Conservation (phyloP, 83 land plant genomes). For the Picea abies region DNA sequence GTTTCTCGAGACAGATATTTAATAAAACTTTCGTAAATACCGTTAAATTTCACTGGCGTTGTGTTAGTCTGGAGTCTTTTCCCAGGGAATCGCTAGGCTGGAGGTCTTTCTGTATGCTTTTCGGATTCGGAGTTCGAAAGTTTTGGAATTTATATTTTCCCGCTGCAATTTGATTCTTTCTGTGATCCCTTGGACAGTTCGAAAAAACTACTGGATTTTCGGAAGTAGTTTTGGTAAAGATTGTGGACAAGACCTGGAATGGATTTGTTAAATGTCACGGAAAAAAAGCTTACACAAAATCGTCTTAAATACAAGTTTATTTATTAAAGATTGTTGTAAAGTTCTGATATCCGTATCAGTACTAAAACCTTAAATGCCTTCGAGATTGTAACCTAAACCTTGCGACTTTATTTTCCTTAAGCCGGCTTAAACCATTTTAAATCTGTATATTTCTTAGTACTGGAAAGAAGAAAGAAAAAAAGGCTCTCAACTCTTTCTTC, state of each 20-base stretch:
- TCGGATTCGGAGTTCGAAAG: no score
- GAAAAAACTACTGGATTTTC: slow-evolving; percentile 1
- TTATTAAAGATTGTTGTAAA: not conserved
- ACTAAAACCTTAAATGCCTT: no score
- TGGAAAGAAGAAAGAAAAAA: not conserved
- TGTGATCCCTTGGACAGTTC: not conserved
- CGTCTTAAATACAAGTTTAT: not conserved
- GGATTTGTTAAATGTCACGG: not conserved
- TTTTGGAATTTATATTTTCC: no score
- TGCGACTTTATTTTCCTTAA: not conserved
- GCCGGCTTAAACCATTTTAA: not conserved
- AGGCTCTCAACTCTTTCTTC: not conserved
- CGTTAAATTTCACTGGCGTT: not conserved
- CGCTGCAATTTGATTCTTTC: not conserved
- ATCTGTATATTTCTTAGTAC: not conserved
- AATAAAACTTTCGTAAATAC: not conserved
- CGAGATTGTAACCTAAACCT: not conserved
- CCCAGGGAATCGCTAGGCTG: not conserved
- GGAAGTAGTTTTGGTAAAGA: not conserved
- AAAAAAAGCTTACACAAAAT: not conserved
- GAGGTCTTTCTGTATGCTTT: not conserved
- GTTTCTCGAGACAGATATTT: not conserved
- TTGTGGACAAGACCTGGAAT: not conserved
- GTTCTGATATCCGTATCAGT: no score
- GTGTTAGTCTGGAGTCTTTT: not conserved